Evolutionary conservation across 2,329 filamentous ascomycete species (phyloP).

Genomic region (Chaetothyriales sp.): DNA sequence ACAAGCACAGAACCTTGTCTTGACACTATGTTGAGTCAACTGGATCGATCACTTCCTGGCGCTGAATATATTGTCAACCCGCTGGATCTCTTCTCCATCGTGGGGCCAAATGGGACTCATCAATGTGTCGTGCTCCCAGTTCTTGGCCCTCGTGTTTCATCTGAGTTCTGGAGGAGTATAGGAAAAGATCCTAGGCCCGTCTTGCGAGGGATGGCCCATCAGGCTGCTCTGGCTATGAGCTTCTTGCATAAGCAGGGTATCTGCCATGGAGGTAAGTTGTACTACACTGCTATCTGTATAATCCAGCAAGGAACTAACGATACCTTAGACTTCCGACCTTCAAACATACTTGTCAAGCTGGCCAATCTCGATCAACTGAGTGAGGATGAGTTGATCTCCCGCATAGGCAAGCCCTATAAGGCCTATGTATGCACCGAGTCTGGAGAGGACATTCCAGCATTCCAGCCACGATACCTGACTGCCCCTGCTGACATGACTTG

Average conservation of each 20-base stretch:
- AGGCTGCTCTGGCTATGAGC: constrained; percentile 15
- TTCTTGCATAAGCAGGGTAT: constrained; percentile 18
- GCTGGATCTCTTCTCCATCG: constrained; percentile 21
- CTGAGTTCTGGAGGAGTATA: constrained; percentile 8
- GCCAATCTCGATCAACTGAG: constrained; percentile 10
- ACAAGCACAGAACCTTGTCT: constrained; percentile 1
- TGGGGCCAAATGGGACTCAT: constrained; percentile 19
- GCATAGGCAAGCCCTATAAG: background rate
- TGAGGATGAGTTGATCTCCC: background rate
- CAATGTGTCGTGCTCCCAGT: constrained; percentile 19
- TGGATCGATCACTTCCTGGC: constrained; percentile 3
- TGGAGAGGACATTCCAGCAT: background rate
- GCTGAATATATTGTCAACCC: constrained; percentile 15
- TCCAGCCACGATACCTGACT: background rate
- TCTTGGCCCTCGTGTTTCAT: constrained; percentile 14
- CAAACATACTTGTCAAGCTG: constrained; percentile 17
- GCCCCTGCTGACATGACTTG: background rate
- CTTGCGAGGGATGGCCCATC: constrained; percentile 11
- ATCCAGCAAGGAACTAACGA: background rate
- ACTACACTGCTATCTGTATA: too few relatives aligned
- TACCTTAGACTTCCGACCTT: constrained; percentile 14
- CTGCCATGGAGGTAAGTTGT: constrained; percentile 17
- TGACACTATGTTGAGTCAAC: background rate
- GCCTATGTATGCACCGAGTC: background rate
- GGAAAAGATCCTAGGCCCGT: constrained; percentile 13